phyloP scores from a whole-genome alignment of 495 filamentous ascomycete genomes.

The Viridothelium virens region DNA sequence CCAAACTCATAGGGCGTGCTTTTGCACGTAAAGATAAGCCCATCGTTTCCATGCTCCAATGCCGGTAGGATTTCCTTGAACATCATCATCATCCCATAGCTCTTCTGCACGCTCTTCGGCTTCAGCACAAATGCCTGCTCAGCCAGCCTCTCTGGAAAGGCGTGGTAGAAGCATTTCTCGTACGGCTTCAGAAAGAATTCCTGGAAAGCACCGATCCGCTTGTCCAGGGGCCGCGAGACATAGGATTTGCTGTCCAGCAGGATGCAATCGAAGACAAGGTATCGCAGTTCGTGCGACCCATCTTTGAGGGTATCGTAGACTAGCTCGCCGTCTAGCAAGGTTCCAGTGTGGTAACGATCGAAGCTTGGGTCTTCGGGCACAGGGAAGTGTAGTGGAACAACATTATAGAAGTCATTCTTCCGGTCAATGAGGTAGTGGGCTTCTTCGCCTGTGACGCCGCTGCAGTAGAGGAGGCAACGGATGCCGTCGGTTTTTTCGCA shows the following conservation, averaged over 20 bases:
- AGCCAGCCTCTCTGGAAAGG: conserved; percentile 57
- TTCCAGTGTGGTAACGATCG: conserved; percentile 63
- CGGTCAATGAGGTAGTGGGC: conserved; percentile 86
- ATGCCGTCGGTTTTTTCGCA: conserved; percentile 98
- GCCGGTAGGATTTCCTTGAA: conserved; percentile 75
- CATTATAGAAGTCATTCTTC: conserved; percentile 89
- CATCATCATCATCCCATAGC: conserved; percentile 85
- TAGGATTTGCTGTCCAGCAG: conserved; percentile 67
- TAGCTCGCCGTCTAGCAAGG: conserved; percentile 86
- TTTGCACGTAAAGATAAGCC: conserved; percentile 91
- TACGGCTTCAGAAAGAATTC: conserved; percentile 75
- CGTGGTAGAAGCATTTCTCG: conserved; percentile 53
- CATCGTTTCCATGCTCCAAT: conserved; percentile 87
- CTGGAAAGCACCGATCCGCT: conserved; percentile 78
- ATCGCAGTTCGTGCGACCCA: conserved; percentile 61
- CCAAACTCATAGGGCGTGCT: conserved; percentile 76
- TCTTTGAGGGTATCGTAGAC: conserved; percentile 65
- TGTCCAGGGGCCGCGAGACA: conserved; percentile 74
- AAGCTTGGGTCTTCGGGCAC: conserved; percentile 49
- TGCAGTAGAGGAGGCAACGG: conserved; percentile 85
- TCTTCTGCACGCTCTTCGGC: conserved; percentile 78
- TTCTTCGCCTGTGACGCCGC: conserved; percentile 44
- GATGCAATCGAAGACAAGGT: conserved; percentile 88
- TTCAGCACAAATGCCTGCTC: conserved; percentile 72
- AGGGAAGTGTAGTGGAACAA: conserved; percentile 74